A percentile compares a stretch with the other conserved stretches of the same genome.
Conservation (phyloP, 2,329 filamentous ascomycete genomes). For the Tolypocladium tropicale region DNA sequence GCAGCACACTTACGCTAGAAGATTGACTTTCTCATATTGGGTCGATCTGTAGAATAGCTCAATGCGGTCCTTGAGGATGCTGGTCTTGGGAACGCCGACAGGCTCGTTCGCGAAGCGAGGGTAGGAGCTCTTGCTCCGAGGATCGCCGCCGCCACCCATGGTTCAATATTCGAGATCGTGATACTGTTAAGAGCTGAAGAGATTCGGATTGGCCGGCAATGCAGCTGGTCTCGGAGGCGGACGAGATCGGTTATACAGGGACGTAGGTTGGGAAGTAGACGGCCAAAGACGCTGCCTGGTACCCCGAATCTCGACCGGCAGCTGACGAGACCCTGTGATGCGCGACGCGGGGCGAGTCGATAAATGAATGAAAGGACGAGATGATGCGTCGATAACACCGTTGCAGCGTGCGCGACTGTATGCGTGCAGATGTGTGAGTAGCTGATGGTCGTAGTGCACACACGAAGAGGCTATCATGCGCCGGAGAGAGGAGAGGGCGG, state of each 20-base stretch:
- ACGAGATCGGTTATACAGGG: slow-evolving; percentile 9
- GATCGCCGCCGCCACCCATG: slow-evolving; percentile 41
- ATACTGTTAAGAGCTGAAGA: slow-evolving; percentile 21
- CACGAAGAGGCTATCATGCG: no score
- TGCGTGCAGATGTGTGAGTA: background rate
- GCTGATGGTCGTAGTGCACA: background rate
- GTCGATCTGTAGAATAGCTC: slow-evolving; percentile 68
- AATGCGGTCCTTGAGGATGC: slow-evolving; percentile 78
- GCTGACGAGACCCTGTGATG: slow-evolving; percentile 7
- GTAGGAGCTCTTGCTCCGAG: slow-evolving; percentile 37
- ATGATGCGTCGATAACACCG: background rate
- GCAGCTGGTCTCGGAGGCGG: slow-evolving; percentile 13
- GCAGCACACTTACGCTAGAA: slow-evolving; percentile 50
- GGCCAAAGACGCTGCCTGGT: slow-evolving; percentile 12
- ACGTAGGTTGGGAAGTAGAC: slow-evolving; percentile 14
- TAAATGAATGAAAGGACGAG: background rate
- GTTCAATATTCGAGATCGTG: slow-evolving; percentile 17
- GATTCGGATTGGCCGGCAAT: slow-evolving; percentile 24
- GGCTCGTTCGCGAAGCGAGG: slow-evolving; percentile 41
- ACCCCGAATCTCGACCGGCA: slow-evolving; percentile 11
- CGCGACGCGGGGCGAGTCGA: background rate
- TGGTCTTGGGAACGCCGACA: slow-evolving; percentile 69
- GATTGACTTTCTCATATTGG: slow-evolving; percentile 67
- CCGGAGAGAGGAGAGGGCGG: background rate
- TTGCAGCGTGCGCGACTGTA: background rate